phyloP scores from a whole-genome alignment of 306 rosid genomes.

The Medicago ruthenica region DNA sequence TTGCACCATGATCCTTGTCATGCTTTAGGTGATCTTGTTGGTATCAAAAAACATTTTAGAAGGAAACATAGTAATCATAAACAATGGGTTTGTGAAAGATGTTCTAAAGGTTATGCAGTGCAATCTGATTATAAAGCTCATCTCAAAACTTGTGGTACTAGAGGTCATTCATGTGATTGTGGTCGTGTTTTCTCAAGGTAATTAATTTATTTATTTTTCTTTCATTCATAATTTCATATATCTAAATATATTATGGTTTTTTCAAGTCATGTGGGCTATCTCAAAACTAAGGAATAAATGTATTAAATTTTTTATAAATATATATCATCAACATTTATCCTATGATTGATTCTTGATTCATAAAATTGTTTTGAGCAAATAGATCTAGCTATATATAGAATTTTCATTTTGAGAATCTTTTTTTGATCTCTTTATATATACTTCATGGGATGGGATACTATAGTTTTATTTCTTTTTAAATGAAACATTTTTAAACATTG shows the following conservation, averaged over 20 bases:
- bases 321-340: not conserved
- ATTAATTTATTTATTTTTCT: not conserved
- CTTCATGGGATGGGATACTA: constrained; percentile 1
- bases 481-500: not conserved
- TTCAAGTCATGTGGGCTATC: not conserved
- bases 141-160: constrained; percentile 95
- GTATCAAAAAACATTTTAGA: constrained; percentile 93
- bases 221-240: not conserved
- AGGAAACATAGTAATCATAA: constrained; percentile 93
- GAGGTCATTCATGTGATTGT: constrained; percentile 98
- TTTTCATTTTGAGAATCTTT: not conserved
- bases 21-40: constrained; percentile 97
- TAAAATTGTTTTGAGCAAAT: constrained; percentile 22
- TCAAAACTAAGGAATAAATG: not conserved
- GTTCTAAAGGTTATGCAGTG: constrained; percentile 93
- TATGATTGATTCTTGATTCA: constrained; percentile 25
- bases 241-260: not conserved
- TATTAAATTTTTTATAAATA: not conserved
- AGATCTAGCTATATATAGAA: constrained; percentile 26
- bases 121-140: constrained; percentile 98
- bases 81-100: constrained; percentile 94
- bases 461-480: not conserved
- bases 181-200: constrained; percentile 96
- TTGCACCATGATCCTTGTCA: constrained; percentile 97
- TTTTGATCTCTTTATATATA: not conserved